These are phyloP conservation scores for Hanseniaspora lindneri DNA, from an alignment of 805 yeast species.

Conservation along the genomic window DNA sequence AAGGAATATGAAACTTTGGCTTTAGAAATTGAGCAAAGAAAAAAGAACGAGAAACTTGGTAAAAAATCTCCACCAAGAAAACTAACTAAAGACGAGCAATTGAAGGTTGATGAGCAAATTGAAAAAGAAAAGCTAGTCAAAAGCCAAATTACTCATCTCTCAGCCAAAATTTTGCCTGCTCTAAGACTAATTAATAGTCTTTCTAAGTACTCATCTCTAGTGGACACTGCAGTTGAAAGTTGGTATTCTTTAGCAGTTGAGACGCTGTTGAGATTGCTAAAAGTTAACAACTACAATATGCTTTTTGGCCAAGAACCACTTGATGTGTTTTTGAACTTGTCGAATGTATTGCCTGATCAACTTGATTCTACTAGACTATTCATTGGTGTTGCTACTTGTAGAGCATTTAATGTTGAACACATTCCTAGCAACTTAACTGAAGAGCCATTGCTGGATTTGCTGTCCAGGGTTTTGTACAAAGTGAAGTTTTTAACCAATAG, in stretches of 20 bases:
- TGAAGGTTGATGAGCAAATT: conserved; percentile 49
- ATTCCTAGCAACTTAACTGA: conserved; percentile 37
- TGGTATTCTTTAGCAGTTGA: conserved; percentile 68
- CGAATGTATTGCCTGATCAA: conserved; percentile 41
- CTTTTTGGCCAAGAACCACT: conserved; percentile 37
- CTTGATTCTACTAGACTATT: conserved; percentile 38
- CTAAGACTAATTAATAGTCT: conserved; percentile 44
- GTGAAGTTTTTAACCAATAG: conserved; percentile 66
- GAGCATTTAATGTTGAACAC: conserved; percentile 39
- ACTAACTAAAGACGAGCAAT: conserved; percentile 66
- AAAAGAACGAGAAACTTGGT: conserved; percentile 49
- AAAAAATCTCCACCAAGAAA: conserved; percentile 33
- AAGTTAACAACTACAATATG: conserved; percentile 27
- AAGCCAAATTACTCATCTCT: conserved; percentile 32
- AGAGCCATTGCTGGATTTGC: conserved; percentile 42
- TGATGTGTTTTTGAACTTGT: conserved; percentile 42
- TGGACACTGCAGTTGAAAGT: conserved; percentile 49
- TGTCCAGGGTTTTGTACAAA: conserved; percentile 61
- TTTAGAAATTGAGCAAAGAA: conserved; percentile 81
- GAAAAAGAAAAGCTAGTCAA: conserved; percentile 51
- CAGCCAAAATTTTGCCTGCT: conserved; percentile 33
- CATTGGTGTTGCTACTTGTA: conserved; percentile 59
- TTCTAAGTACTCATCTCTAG: conserved; percentile 36
- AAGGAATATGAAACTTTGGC: conserved; percentile 74
- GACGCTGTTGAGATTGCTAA: conserved; percentile 36